Evolutionary conservation across 768 basidiomycete species (phyloP), one percentile per base, ranked within the genome.

Genomic region (Boletellus sp.): DNA sequence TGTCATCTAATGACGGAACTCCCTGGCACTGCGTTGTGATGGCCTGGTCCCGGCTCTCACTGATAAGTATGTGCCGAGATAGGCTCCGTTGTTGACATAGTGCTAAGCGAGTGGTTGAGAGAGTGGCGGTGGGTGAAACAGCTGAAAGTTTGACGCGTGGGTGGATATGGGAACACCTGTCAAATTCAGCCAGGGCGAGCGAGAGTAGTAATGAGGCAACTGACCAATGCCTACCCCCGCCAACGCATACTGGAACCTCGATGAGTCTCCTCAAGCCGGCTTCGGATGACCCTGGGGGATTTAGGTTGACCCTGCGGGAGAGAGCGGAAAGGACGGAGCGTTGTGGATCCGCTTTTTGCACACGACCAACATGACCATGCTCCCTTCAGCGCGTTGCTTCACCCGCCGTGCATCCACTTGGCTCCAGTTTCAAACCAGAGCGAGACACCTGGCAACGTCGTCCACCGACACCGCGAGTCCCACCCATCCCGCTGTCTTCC

Each of bases 401-500:
- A 34, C 45, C 42, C 50, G 50, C 42, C 39, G 8, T 54, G 34
- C 41, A 1, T 10, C 35, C 4, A 24, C 20, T 26, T 45, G 31
- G 31, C 36, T 40, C 45, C 46, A 39, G 40, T 47, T 45, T 1
- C 17, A 40, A 45, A 7, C 32, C 13, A 28, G 47, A 19, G 37
- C 48, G 12, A 60, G 59, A n/a, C 42, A 47, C 19, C 7, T 66
- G 16, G 53, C 61, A 19, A 65, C 56, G 1, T 54, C 56, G 1
- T 51, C 63, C 4, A 51, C 42, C 46, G 61, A 55, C 47, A 45
- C 55, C 41, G 63, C 34, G 23, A 58, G 63, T 54, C 19, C 3
- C 16, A 26, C 17, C 10, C 6, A 20, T 42, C 41, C 3, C 19
- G 45, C 36, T 39, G 34, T 41, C 50, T 54, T 17, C 28, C 11